A percentile compares a stretch with the other conserved stretches of the same genome.
Conservation (phyloP, 2,329 filamentous ascomycete species). For the Xylariaceae sp. region DNA sequence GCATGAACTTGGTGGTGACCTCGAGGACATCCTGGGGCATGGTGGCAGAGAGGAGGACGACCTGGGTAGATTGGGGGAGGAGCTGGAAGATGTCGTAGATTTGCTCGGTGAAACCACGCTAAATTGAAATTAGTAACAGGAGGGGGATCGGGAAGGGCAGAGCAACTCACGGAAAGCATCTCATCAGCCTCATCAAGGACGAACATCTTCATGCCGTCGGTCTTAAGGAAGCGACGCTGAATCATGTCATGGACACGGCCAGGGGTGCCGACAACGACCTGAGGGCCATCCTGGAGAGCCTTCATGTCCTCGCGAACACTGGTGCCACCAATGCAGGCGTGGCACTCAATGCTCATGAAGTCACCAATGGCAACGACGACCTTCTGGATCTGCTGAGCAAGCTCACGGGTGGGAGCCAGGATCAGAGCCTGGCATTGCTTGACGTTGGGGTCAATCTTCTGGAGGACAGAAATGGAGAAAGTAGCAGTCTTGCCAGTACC, state of each 20-base stretch:
- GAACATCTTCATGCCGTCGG: conserved; percentile 99
- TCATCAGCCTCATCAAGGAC: conserved; percentile 99
- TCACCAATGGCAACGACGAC: conserved; percentile 98
- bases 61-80: conserved; percentile 95
- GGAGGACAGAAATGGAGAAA: conserved; percentile 97
- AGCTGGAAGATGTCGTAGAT: conserved; percentile 99
- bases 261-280: conserved; percentile 96
- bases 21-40: conserved; percentile 99
- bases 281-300: conserved; percentile 90
- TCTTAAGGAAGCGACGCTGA: conserved; percentile 94
- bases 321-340: conserved; percentile 98
- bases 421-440: conserved; percentile 98
- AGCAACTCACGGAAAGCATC: conserved; percentile 77
- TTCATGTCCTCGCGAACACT: conserved; percentile 98
- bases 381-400: conserved; percentile 99
- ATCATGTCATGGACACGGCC: conserved; percentile 99
- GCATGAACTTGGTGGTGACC: conserved; percentile 99
- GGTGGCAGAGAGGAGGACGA: conserved; percentile 95
- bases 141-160: neutral
- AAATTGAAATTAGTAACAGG: conserved; percentile 35
- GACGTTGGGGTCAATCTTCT: conserved; percentile 93
- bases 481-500: conserved; percentile 99
- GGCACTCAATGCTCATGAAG: conserved; percentile 99
- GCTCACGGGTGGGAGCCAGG: conserved; percentile 94
- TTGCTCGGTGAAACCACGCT: conserved; percentile 99